phyloP scores from a whole-genome alignment of 2,329 filamentous ascomycete species.

The Exserohilum rostratum region DNA sequence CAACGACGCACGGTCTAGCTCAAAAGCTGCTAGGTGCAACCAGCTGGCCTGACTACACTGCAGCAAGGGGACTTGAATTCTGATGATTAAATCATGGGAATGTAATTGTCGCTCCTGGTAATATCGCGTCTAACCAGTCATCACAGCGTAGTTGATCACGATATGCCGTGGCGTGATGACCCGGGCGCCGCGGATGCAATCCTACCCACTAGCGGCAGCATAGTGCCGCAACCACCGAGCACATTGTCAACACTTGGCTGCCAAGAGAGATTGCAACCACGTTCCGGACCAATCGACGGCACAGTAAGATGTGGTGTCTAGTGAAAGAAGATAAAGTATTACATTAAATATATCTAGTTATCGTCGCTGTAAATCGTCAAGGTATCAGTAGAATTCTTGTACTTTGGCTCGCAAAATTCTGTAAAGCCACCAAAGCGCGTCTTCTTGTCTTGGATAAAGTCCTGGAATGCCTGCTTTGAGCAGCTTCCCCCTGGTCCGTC shows the following conservation, averaged over 20 bases:
- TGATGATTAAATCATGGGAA: no score
- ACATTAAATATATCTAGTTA: slow-evolving; percentile 1
- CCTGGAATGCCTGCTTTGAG: slow-evolving; percentile 50
- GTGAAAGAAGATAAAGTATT: neutral
- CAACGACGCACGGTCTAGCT: no score
- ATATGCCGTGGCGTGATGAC: neutral
- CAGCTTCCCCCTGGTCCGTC: slow-evolving; percentile 61
- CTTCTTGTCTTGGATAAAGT: slow-evolving; percentile 52
- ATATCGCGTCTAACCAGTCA: neutral
- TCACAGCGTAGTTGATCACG: neutral
- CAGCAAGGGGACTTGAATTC: no score
- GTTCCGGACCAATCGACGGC: no score
- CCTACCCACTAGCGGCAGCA: neutral
- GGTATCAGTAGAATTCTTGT: slow-evolving; percentile 52
- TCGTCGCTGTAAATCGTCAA: slow-evolving; percentile 28
- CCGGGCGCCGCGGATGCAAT: neutral
- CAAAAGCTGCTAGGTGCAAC: no score
- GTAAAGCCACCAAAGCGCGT: slow-evolving; percentile 53
- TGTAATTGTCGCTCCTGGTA: no score
- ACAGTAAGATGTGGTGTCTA: neutral
- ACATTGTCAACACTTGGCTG: slow-evolving; percentile 3
- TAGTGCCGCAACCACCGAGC: neutral
- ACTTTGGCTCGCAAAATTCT: slow-evolving; percentile 51
- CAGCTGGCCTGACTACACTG: no score
- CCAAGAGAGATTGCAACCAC: neutral